These are phyloP conservation scores for Dalechampia spathulata DNA, from an alignment of 441 rosid species.

Conservation along the genomic window DNA sequence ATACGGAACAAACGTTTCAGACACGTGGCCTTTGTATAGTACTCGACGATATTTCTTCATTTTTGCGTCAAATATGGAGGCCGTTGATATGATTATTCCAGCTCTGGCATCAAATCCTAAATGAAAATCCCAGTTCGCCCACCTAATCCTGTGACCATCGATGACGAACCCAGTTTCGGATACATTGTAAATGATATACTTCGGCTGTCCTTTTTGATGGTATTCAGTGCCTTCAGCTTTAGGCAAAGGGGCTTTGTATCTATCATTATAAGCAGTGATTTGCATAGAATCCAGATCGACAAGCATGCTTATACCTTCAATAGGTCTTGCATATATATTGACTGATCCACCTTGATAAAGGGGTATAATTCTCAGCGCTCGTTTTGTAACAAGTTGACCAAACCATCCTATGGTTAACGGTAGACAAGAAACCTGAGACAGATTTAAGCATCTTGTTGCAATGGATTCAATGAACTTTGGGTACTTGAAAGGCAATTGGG, in stretches of 20 bases:
- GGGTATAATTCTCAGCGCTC: conserved; percentile 24
- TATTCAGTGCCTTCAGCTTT: conserved; percentile 40
- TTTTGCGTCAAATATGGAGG: no score
- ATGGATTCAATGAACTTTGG: conserved; percentile 23
- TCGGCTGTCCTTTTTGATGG: no score
- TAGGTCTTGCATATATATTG: conserved; percentile 34
- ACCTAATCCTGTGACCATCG: no score
- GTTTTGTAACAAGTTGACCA: conserved; percentile 14
- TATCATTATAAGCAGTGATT: conserved; percentile 23
- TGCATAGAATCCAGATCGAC: conserved; percentile 35
- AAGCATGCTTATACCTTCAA: conserved; percentile 29
- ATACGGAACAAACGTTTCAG: no score
- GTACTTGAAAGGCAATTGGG: conserved; percentile 12
- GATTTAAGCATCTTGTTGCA: conserved; percentile 19
- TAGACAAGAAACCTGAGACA: conserved; percentile 20
- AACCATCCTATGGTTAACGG: conserved; percentile 30
- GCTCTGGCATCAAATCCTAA: no score
- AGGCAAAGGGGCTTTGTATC: conserved; percentile 20
- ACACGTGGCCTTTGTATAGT: no score
- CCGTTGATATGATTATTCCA: no score
- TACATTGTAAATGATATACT: no score
- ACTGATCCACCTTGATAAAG: conserved; percentile 23
- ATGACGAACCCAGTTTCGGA: no score
- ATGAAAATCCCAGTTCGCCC: no score
- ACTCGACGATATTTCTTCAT: no score